Evolutionary conservation across 2,329 filamentous ascomycete species (phyloP).

Genomic region (Aureobasidium sp.): DNA sequence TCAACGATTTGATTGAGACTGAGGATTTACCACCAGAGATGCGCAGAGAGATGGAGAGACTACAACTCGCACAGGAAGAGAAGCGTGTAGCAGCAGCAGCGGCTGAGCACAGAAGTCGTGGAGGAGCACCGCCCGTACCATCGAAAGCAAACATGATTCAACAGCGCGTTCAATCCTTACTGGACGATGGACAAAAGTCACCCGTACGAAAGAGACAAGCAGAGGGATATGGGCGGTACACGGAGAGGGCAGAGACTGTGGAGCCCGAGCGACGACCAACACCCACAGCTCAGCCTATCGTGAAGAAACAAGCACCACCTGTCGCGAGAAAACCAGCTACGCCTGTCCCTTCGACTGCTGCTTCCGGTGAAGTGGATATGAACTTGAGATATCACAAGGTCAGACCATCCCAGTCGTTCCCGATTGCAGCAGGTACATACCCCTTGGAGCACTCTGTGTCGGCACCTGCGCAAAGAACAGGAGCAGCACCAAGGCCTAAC

Average conservation of each 20-base stretch:
- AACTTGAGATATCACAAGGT: conserved; percentile 17
- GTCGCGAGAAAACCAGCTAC: conserved; percentile 23
- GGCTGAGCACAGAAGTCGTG: conserved; percentile 75
- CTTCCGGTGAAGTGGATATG: conserved; percentile 20
- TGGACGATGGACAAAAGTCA: conserved; percentile 65
- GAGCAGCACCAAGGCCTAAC: conserved; percentile 38
- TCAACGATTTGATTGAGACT: conserved; percentile 47
- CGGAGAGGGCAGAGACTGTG: conserved; percentile 40
- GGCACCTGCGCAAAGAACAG: conserved; percentile 17
- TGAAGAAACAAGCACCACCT: conserved; percentile 18
- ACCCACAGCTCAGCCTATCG: not conserved
- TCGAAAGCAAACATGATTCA: conserved; percentile 79
- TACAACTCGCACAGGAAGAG: conserved; percentile 78
- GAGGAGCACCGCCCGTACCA: conserved; percentile 53
- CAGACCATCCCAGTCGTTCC: conserved; percentile 17
- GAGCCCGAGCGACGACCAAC: not conserved
- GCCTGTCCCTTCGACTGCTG: not conserved
- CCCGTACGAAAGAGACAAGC: conserved; percentile 62
- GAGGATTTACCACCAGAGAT: conserved; percentile 79
- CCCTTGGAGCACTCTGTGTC: conserved; percentile 16
- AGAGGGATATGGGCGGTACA: conserved; percentile 83
- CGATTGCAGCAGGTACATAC: not conserved
- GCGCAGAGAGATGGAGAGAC: conserved; percentile 79
- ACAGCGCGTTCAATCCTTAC: conserved; percentile 76
- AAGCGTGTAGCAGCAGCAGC: conserved; percentile 80